Base-by-base conservation (phyloP, 495 filamentous ascomycete species). In the Talaromyces wortmannii region DNA sequence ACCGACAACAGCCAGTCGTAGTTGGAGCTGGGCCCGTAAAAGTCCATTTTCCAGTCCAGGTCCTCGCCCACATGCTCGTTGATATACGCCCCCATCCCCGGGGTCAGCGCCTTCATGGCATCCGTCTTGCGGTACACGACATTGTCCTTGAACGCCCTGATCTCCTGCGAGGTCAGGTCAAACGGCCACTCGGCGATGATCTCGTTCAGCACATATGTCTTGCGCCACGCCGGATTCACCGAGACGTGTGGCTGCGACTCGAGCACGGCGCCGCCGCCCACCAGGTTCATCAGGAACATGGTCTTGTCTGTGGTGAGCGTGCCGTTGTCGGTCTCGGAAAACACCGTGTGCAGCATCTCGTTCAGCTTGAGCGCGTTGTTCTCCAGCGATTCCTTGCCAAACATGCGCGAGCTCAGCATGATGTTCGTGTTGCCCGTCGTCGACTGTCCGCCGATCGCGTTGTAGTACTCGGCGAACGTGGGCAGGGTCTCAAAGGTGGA, bases 61-160 rank as follows among this genome's bases (percentile, higher is more conserved):
- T 76, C 77, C 48, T 73, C 73, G 3, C 64, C 55, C 48, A 78
- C 73, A 0, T 67, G 76, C 62, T 81, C 74, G 52, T 79, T 80
- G 36, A 67, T 56, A 56, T 79, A 79, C 5, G 72, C 62, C 5
- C 76, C 50, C 3, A 76, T 81, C n/a, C 33, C 40, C 42, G 45
- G 80, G 60, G 43, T 32, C 13, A 23, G 17, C 4, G n/a, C 30
- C 31, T 43, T 53, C 50, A 53, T 72, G 70, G 36, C 73, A 58
- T 56, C 69, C 70, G 59, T 68, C 66, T 17, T 63, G 61, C 46
- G 69, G 56, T 46, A 75, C 73, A 67, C 72, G 53, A 75, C 45
- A 8, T 74, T 71, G 15, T 64, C 66, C 55, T 69, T 58, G 15
- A 70, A 64, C 15, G 63, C 63, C 15, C 64, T 18, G 48, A 69